These are phyloP conservation scores for Cicer pinnatifidum DNA, from an alignment of 306 rosid genomes.

Conservation along the genomic window DNA sequence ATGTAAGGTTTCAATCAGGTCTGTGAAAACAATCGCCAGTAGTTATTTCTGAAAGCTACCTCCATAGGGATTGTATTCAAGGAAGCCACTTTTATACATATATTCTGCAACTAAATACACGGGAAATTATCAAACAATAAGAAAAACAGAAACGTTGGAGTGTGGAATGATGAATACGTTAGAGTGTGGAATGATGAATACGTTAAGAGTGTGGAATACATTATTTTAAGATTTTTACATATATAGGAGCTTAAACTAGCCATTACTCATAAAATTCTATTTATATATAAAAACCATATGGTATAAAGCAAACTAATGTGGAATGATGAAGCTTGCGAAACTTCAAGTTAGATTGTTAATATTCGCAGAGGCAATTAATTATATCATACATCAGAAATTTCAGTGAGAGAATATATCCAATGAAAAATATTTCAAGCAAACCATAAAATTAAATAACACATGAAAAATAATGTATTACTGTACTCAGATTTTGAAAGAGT, in stretches of 20 bases:
- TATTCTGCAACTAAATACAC: constrained; percentile 50
- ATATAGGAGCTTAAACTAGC: constrained; percentile 26
- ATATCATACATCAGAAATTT: constrained; percentile 37
- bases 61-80: constrained; percentile 17
- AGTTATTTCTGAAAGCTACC: constrained; percentile 45
- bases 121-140: constrained; percentile 24
- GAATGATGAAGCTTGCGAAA: constrained; percentile 35
- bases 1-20: constrained; percentile 44
- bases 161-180: too few relatives aligned
- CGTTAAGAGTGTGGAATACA: too few relatives aligned
- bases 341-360: constrained; percentile 30
- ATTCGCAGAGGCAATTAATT: constrained; percentile 14
- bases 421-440: constrained; percentile 29
- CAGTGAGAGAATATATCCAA: constrained; percentile 2
- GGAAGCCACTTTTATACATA: constrained; percentile 44
- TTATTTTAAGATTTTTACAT: neutral
- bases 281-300: constrained; percentile 12
- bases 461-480: constrained; percentile 15
- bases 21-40: neutral
- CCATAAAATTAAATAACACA: constrained; percentile 35
- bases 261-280: constrained; percentile 23
- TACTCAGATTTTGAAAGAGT: constrained; percentile 25
- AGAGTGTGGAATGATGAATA: too few relatives aligned
- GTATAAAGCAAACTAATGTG: constrained; percentile 23
- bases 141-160: constrained; percentile 12